Conservation (phyloP, 2,329 filamentous ascomycete species). For the Lasiodiplodia hormozganensis region DNA sequence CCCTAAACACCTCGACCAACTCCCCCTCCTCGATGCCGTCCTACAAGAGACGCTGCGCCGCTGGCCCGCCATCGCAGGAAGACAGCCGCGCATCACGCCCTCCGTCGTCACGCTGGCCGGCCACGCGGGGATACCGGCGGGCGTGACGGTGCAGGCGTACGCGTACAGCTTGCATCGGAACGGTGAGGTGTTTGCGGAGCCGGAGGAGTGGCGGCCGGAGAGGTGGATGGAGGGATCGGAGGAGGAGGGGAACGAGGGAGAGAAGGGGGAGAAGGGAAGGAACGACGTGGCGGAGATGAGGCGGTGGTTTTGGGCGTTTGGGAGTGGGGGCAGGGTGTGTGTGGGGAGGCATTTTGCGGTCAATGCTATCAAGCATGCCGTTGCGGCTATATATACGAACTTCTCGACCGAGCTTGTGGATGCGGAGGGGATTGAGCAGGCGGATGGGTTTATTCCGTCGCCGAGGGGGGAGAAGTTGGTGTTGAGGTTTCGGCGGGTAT, state of each 20-base stretch:
- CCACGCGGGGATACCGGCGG: conserved; percentile 47
- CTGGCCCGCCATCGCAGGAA: conserved; percentile 67
- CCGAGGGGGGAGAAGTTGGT: conserved; percentile 41
- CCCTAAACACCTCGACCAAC: conserved; percentile 51
- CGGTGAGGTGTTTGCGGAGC: conserved; percentile 52
- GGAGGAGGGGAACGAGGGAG: no score
- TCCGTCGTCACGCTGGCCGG: conserved; percentile 46
- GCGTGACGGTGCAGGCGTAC: conserved; percentile 54
- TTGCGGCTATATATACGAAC: conserved; percentile 74
- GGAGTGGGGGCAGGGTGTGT: conserved; percentile 52
- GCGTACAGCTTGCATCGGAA: conserved; percentile 56
- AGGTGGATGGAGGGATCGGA: conserved; percentile 46
- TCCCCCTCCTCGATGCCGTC: conserved; percentile 65
- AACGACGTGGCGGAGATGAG: conserved; percentile 47
- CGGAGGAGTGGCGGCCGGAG: conserved; percentile 48
- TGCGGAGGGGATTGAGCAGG: conserved; percentile 47
- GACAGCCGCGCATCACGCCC: conserved; percentile 64
- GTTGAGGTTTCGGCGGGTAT: conserved; percentile 27
- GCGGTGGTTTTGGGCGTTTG: conserved; percentile 57
- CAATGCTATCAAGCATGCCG: conserved; percentile 71
- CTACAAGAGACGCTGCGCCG: conserved; percentile 68
- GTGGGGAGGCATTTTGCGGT: conserved; percentile 56
- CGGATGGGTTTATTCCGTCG: conserved; percentile 48
- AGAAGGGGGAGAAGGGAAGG: no score
- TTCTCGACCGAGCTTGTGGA: conserved; percentile 47